These are phyloP conservation scores for Ustilago hordei DNA, from an alignment of 1,284 basidiomycete genomes.

Conservation along the genomic window DNA sequence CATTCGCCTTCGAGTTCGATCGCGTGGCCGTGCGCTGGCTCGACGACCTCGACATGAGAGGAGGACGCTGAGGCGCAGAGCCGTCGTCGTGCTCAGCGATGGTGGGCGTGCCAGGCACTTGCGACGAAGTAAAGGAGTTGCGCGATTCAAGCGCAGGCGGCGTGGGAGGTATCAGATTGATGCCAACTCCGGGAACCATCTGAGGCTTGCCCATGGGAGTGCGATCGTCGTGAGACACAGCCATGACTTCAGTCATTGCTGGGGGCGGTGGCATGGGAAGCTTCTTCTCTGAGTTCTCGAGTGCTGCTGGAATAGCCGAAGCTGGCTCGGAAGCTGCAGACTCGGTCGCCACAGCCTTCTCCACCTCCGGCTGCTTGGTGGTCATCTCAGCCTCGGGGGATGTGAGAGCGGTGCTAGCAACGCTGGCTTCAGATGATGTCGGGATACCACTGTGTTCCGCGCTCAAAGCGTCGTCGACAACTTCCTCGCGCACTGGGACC, in stretches of 20 bases:
- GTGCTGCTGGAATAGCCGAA: conserved; percentile 6
- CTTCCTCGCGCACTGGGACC: neutral
- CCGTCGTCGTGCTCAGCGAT: conserved; percentile 37
- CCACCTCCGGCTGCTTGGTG: neutral
- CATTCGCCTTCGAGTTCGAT: conserved; percentile 14
- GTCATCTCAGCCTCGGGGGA: conserved; percentile 33
- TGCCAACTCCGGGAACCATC: conserved; percentile 37
- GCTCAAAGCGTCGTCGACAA: conserved; percentile 12
- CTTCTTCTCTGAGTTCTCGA: conserved; percentile 32
- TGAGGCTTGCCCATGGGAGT: conserved; percentile 47
- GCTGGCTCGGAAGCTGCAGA: conserved; percentile 4
- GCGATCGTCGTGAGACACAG: conserved; percentile 32
- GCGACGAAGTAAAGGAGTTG: conserved; percentile 40
- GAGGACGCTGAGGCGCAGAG: conserved; percentile 24
- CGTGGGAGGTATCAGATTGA: conserved; percentile 65
- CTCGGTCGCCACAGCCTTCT: conserved; percentile 10
- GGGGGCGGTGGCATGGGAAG: conserved; percentile 57
- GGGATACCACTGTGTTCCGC: conserved; percentile 1
- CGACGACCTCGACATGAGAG: conserved; percentile 45
- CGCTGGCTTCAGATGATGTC: conserved; percentile 48
- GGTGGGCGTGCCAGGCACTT: conserved; percentile 36
- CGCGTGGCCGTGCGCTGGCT: conserved; percentile 42
- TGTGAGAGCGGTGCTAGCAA: conserved; percentile 52
- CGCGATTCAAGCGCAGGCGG: conserved; percentile 56
- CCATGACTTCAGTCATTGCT: conserved; percentile 34